Conservation (phyloP, 176 grass and related monocot species). For the Bromus sterilis region DNA sequence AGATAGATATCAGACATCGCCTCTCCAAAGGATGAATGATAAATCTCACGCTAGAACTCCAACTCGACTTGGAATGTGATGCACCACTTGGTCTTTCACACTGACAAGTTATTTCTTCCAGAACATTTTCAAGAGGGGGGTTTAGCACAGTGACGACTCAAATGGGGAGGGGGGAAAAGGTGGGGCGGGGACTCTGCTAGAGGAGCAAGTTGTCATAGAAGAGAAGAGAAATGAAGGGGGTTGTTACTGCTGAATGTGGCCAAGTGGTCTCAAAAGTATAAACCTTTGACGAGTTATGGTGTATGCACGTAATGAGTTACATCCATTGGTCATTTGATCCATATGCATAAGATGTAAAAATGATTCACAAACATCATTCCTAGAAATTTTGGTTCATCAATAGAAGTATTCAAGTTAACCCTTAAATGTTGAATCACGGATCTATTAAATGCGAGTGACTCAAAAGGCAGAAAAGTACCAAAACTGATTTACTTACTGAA, state of each 20-base stretch:
- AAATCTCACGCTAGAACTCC: not conserved
- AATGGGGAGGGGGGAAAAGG: too few relatives aligned
- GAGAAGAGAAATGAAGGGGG: not conserved
- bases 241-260: not conserved
- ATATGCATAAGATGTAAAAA: not conserved
- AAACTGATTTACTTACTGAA: slow-evolving; percentile 56
- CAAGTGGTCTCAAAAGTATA: not conserved
- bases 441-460: not conserved
- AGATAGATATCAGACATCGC: too few relatives aligned
- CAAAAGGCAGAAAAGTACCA: not conserved
- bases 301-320: not conserved
- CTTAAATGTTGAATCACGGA: not conserved
- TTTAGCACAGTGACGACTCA: not conserved
- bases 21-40: not conserved
- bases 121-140: too few relatives aligned
- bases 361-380: not conserved
- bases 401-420: not conserved
- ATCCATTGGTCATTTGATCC: not conserved
- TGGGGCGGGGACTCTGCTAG: too few relatives aligned
- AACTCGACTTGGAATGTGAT: not conserved
- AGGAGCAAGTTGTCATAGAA: not conserved
- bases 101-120: too few relatives aligned
- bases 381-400: not conserved
- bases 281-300: not conserved
- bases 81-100: not conserved